phyloP scores from a whole-genome alignment of 495 filamentous ascomycete genomes.

The Neurospora sp. region DNA sequence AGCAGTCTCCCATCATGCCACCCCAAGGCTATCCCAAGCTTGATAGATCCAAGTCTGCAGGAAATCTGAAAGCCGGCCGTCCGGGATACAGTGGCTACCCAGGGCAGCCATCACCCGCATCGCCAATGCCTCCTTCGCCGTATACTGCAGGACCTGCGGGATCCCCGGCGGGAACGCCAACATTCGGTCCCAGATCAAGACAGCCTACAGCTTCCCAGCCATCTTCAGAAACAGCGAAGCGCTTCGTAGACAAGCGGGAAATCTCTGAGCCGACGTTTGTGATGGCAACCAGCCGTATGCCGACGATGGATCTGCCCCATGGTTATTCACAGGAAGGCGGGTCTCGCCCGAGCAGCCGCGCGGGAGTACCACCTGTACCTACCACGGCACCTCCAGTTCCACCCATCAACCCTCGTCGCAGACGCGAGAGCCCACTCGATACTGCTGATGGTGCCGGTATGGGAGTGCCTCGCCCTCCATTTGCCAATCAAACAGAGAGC shows the following conservation, averaged over 20 bases:
- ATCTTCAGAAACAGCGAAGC: slow-evolving; percentile 43
- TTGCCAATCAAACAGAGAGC: slow-evolving; percentile 11
- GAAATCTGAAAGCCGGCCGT: slow-evolving; percentile 24
- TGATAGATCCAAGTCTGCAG: slow-evolving; percentile 18
- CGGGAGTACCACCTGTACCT: background rate
- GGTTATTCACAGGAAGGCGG: slow-evolving; percentile 14
- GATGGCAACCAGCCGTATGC: slow-evolving; percentile 65
- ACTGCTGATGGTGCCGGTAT: slow-evolving; percentile 38
- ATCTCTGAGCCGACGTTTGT: slow-evolving; percentile 81
- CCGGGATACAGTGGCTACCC: slow-evolving; percentile 20
- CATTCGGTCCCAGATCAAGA: slow-evolving; percentile 16
- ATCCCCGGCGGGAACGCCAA: slow-evolving; percentile 21
- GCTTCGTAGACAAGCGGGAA: slow-evolving; percentile 57
- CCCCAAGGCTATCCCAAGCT: slow-evolving; percentile 37
- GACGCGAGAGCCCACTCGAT: slow-evolving; percentile 45
- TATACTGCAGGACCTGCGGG: slow-evolving; percentile 8
- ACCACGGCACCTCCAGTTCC: slow-evolving; percentile 48
- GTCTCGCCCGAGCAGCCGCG: slow-evolving; percentile 30
- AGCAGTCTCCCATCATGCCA: slow-evolving; percentile 34
- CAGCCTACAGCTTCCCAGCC: slow-evolving; percentile 37
- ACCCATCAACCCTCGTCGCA: slow-evolving; percentile 59
- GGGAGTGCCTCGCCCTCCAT: slow-evolving; percentile 14
- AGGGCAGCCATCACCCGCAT: slow-evolving; percentile 37
- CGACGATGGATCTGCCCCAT: slow-evolving; percentile 50
- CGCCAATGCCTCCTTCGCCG: slow-evolving; percentile 27